phyloP scores from a whole-genome alignment of 1,284 basidiomycete species.

The Microbotryum scabiosae region DNA sequence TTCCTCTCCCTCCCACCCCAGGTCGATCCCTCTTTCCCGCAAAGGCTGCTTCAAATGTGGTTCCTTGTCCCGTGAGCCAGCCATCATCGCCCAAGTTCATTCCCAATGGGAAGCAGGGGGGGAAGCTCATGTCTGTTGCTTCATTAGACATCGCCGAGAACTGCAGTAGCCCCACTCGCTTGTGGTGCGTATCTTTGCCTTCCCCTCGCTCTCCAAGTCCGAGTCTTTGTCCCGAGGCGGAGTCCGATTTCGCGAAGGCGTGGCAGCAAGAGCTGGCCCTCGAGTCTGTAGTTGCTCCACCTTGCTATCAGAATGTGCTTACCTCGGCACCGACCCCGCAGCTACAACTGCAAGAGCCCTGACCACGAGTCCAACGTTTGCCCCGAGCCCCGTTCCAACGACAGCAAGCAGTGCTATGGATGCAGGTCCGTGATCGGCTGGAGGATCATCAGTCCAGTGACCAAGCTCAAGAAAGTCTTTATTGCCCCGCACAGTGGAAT shows the following conservation, averaged over 20 bases:
- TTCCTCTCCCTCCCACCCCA: too few species aligned
- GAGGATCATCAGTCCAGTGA: slow-evolving; percentile 48
- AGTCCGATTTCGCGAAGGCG: too few species aligned
- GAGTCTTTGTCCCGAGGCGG: neutral
- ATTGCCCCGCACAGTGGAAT: neutral
- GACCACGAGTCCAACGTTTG: slow-evolving; percentile 82
- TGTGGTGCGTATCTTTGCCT: slow-evolving; percentile 46
- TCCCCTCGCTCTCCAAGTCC: neutral
- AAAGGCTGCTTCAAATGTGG: slow-evolving; percentile 68
- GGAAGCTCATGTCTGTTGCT: too few species aligned
- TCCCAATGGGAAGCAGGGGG: slow-evolving; percentile 15
- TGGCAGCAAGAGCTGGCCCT: too few species aligned
- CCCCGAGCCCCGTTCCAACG: slow-evolving; percentile 65
- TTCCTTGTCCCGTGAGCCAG: slow-evolving; percentile 18
- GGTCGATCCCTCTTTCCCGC: slow-evolving; percentile 45
- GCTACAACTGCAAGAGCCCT: slow-evolving; percentile 80
- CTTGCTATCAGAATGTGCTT: too few species aligned
- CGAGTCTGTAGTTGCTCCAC: too few species aligned
- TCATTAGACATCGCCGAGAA: slow-evolving; percentile 86
- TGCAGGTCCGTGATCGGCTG: slow-evolving; percentile 56
- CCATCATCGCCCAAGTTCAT: neutral
- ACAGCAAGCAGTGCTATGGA: slow-evolving; percentile 68
- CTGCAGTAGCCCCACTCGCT: slow-evolving; percentile 71
- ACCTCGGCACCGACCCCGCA: neutral
- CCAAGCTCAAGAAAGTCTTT: too few species aligned